phyloP scores from a whole-genome alignment of 176 grass and related monocot genomes.

The Pontederia crassipes region DNA sequence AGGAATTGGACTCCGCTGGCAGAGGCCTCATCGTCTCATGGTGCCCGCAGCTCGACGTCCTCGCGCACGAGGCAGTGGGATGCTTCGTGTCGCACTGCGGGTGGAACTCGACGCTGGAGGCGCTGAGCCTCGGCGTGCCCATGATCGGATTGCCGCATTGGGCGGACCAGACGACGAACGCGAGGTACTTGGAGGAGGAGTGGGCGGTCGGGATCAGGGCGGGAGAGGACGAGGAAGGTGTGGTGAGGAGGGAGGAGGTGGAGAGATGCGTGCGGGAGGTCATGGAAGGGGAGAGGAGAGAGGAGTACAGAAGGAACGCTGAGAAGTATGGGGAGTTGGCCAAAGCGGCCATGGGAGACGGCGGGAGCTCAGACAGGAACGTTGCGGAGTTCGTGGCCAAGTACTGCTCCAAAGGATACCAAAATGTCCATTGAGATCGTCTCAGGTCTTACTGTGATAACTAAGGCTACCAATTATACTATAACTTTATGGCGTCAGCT shows the following conservation, averaged over 20 bases:
- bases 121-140: conserved; percentile 17
- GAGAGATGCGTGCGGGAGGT: conserved; percentile 41
- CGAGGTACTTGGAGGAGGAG: conserved; percentile 59
- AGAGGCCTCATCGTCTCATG: conserved; percentile 39
- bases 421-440: no score
- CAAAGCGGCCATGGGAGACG: conserved; percentile 22
- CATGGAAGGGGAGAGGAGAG: conserved; percentile 21
- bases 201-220: conserved; percentile 48
- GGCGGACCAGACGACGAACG: conserved; percentile 82
- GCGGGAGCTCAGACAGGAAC: conserved; percentile 38
- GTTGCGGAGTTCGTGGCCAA: conserved; percentile 12
- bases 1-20: not conserved
- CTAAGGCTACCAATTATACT: no score
- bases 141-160: conserved; percentile 46
- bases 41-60: conserved; percentile 66
- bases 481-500: no score
- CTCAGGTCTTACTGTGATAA: no score
- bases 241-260: conserved; percentile 26
- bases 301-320: conserved; percentile 17
- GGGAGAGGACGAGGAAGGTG: conserved; percentile 8
- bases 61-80: conserved; percentile 46
- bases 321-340: conserved; percentile 25
- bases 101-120: conserved; percentile 18
- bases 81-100: conserved; percentile 69
- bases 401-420: not conserved